These are phyloP conservation scores for Trichocladium antarcticum DNA, from an alignment of 495 filamentous ascomycete species.

Conservation along the genomic window DNA sequence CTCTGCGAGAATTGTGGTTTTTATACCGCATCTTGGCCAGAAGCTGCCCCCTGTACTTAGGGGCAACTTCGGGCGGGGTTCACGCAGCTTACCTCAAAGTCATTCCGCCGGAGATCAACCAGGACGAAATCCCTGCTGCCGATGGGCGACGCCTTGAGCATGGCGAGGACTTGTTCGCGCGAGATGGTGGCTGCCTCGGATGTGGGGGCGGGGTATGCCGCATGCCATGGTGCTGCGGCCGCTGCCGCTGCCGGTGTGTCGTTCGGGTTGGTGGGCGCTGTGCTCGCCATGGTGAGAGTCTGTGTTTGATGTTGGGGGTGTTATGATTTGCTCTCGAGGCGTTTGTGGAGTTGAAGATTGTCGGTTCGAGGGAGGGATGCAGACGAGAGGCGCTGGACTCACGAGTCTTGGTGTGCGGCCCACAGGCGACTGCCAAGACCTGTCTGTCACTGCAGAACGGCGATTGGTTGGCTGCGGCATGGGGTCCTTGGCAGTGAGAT, in stretches of 20 bases:
- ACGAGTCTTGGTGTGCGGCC: too few species aligned
- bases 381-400: too few species aligned
- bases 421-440: too few species aligned
- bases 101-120: slow-evolving; percentile 51
- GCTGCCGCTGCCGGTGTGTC: slow-evolving; percentile 4
- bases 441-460: too few species aligned
- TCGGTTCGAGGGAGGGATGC: too few species aligned
- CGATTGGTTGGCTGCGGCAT: too few species aligned
- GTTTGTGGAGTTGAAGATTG: background rate
- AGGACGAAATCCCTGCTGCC: slow-evolving; percentile 46
- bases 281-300: background rate
- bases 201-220: slow-evolving; percentile 20
- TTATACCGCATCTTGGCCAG: too few species aligned
- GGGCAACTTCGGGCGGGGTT: background rate
- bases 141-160: slow-evolving; percentile 12
- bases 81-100: slow-evolving; percentile 43
- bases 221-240: slow-evolving; percentile 19
- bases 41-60: too few species aligned
- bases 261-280: background rate
- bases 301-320: background rate
- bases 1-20: background rate
- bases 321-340: background rate
- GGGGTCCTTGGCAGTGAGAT: too few species aligned
- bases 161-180: slow-evolving; percentile 20
- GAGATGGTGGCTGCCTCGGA: slow-evolving; percentile 18